A percentile compares a stretch with the other conserved stretches of the same genome.
phyloP scores from a whole-genome alignment of 2,329 filamentous ascomycete species.

The Coniochaeta sp. region DNA sequence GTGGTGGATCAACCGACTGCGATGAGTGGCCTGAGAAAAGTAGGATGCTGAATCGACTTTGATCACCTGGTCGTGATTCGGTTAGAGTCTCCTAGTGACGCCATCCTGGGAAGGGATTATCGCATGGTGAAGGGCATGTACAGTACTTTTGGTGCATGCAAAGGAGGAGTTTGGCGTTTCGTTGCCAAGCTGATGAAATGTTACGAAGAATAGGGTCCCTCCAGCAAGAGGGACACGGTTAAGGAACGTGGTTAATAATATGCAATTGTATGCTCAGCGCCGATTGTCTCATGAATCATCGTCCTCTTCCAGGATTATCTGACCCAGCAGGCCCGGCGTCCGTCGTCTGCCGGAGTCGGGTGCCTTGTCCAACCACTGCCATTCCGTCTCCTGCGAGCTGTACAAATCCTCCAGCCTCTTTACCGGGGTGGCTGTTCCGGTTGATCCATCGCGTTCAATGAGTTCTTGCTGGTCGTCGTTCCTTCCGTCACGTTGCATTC shows the following conservation, averaged over 20 bases:
- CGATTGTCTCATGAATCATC: constrained; percentile 42
- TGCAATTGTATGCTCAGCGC: neutral
- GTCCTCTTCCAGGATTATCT: constrained; percentile 67
- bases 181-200: neutral
- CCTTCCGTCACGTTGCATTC: constrained; percentile 22
- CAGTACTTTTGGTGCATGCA: no score
- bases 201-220: neutral
- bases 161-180: neutral
- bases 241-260: neutral
- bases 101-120: no score
- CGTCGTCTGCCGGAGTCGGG: constrained; percentile 28
- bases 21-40: no score
- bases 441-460: constrained; percentile 9
- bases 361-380: constrained; percentile 24
- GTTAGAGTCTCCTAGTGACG: no score
- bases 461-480: neutral
- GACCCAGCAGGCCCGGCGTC: constrained; percentile 45
- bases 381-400: constrained; percentile 27
- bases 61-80: no score
- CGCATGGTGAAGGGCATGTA: neutral
- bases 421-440: neutral
- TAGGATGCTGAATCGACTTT: no score
- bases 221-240: neutral
- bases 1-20: no score
- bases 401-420: constrained; percentile 8